Percentiles rank a stretch among this genome's conserved stretches.
These are phyloP conservation scores for Saccharomyces pastorianus DNA, from an alignment of 1,139 yeast species.

Conservation along the genomic window DNA sequence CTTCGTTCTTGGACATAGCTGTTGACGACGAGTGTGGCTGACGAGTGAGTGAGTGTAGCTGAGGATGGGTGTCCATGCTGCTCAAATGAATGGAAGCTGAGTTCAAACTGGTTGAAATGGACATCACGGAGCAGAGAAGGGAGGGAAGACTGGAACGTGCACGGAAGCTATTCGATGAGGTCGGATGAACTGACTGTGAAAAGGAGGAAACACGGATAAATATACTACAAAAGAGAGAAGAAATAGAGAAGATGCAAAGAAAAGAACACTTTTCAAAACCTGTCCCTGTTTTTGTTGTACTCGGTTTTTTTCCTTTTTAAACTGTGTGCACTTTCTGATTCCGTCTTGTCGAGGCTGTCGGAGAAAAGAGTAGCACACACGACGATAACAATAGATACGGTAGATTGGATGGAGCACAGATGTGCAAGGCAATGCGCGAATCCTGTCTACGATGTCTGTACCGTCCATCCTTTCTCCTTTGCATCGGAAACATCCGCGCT, in stretches of 20 bases:
- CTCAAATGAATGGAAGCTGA: slow-evolving; percentile 10
- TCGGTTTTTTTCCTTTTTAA: not conserved
- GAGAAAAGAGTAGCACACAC: not conserved
- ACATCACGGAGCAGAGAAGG: slow-evolving; percentile 7
- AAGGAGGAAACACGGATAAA: not conserved
- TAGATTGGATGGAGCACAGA: not conserved
- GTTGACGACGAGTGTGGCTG: slow-evolving; percentile 2
- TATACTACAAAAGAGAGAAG: not conserved
- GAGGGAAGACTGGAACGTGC: not conserved
- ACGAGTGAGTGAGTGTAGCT: slow-evolving; percentile 12
- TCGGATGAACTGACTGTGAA: not conserved
- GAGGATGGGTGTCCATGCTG: slow-evolving; percentile 10
- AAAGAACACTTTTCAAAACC: not conserved
- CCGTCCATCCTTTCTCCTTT: not conserved
- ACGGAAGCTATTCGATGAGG: slow-evolving; percentile 1
- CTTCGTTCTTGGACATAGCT: not conserved
- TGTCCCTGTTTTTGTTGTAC: not conserved
- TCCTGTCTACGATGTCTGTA: not conserved
- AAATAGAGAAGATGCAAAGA: not conserved
- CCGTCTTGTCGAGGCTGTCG: not conserved
- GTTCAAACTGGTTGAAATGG: slow-evolving; percentile 10
- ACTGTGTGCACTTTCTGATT: not conserved
- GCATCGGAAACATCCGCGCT: not conserved
- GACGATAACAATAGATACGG: not conserved
- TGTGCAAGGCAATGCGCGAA: not conserved